Percentiles rank a stretch among this genome's conserved stretches.
Evolutionary conservation across 2,329 filamentous ascomycete species (phyloP).

Genomic region (Fusarium domesticum): DNA sequence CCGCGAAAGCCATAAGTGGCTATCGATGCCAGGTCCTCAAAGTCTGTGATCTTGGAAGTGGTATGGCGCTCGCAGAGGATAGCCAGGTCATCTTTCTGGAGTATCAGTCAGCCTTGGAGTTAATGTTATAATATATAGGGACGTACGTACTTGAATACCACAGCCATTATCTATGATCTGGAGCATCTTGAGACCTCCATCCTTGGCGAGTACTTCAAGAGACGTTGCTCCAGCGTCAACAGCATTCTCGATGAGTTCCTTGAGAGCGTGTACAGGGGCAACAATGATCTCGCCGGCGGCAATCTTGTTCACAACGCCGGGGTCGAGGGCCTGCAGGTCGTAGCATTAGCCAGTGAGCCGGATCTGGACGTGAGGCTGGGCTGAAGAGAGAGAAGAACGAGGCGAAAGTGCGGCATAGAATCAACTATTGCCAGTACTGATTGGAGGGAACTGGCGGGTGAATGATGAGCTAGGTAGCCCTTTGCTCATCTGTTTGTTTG

Average conservation of each 20-base stretch:
- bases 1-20: constrained; percentile 97
- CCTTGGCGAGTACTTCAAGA: constrained; percentile 87
- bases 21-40: constrained; percentile 88
- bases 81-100: constrained; percentile 79
- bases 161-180: constrained; percentile 98
- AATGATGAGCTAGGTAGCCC: no score
- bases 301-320: constrained; percentile 97
- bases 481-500: background rate
- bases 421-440: background rate
- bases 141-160: constrained; percentile 74
- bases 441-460: no score
- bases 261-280: constrained; percentile 90
- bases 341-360: constrained; percentile 7
- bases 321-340: constrained; percentile 69
- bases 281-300: constrained; percentile 98
- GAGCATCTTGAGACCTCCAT: constrained; percentile 88
- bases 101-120: constrained; percentile 12
- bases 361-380: constrained; percentile 2
- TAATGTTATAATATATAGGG: background rate
- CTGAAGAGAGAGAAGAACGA: background rate
- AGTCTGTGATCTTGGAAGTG: constrained; percentile 89
- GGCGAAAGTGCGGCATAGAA: background rate
- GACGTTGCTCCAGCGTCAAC: constrained; percentile 95
- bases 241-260: constrained; percentile 94
- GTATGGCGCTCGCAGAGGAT: constrained; percentile 96